Percentiles rank a stretch among this genome's conserved stretches.
Conservation (phyloP, 2,329 filamentous ascomycete species). For the Penicillium italicum region DNA sequence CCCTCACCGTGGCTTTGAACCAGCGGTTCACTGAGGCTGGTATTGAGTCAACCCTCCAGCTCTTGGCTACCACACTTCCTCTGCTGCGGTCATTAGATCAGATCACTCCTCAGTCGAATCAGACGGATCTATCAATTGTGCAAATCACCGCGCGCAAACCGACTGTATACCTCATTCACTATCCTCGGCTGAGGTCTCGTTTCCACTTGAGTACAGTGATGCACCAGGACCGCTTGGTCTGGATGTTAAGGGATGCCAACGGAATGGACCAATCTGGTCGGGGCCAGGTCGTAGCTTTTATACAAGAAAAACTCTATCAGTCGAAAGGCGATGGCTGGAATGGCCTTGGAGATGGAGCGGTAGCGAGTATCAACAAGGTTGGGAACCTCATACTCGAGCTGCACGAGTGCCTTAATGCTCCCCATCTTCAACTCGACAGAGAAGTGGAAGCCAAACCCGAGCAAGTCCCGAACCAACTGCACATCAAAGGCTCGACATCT, state of each 20-base stretch:
- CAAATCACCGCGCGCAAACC: constrained; percentile 38
- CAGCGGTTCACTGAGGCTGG: constrained; percentile 27
- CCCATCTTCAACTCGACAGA: constrained; percentile 13
- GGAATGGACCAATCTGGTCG: constrained; percentile 14
- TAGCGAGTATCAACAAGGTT: constrained; percentile 33
- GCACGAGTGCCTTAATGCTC: constrained; percentile 28
- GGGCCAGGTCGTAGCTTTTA: constrained; percentile 19
- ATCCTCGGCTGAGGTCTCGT: constrained; percentile 31
- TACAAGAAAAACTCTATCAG: constrained; percentile 35
- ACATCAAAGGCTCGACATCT: not conserved
- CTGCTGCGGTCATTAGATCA: constrained; percentile 37
- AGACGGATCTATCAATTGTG: constrained; percentile 24
- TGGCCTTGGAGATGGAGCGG: constrained; percentile 38
- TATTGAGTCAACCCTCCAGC: constrained; percentile 29
- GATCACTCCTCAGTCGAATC: constrained; percentile 28
- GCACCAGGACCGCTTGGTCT: constrained; percentile 30
- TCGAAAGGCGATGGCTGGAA: constrained; percentile 40
- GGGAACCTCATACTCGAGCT: constrained; percentile 33
- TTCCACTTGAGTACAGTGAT: constrained; percentile 32
- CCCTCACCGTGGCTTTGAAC: constrained; percentile 39
- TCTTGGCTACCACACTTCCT: constrained; percentile 38
- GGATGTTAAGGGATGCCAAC: constrained; percentile 35
- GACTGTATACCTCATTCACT: constrained; percentile 36
- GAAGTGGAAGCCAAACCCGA: constrained; percentile 5
- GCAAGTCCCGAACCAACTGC: not conserved